Evolutionary conservation across 2,329 filamentous ascomycete species (phyloP), one percentile per base, ranked within the genome.

Genomic region (Chaetomium strumarium): DNA sequence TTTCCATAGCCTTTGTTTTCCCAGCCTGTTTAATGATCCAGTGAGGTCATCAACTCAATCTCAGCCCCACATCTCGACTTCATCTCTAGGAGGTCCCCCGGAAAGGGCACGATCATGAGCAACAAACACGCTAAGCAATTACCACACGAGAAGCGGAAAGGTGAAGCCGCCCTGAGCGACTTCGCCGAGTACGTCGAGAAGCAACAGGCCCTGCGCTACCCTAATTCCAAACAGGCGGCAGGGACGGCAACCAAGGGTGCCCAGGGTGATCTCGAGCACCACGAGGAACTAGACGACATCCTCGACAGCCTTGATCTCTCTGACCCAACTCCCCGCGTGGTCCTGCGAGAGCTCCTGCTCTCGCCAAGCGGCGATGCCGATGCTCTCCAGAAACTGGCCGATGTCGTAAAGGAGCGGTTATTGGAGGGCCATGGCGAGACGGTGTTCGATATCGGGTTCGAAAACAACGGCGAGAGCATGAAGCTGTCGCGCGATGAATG

Each of bases 181-280:
- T 99, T 99, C 68, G 90, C 91, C 69, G 93, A 99, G 65, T 97
- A 96, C 65, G 93, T 96, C 60, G 90, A 97, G 70, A 87, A 90
- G 68, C 91, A 97, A 68, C 93, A 97, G 70, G 84, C 84, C 13
- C 71, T 85, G 46, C 84, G 87, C 52, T 84, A 82, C 61, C 79
- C 80, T 1, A 66, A 72, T 31, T 52, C 53, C 47, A 56, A 55
- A 55, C 60, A 52, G 64, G 61, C 60, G 14, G 64, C 66, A 41
- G 47, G 66, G 16, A 51, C 63, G 3, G 57, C 67, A 34, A 58
- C 66, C 46, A 48, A 37, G 63, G 58, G 56, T 13, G 62, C 64
- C 4, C 61, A 67, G 3, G 64, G 52, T 60, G 58, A 64, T 39
- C 48, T 63, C 17, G 68, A 76, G 58, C 70, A 93, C 59, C 88